Conservation (phyloP, 2,329 filamentous ascomycete species). For the Verticillium albo-atrum region DNA sequence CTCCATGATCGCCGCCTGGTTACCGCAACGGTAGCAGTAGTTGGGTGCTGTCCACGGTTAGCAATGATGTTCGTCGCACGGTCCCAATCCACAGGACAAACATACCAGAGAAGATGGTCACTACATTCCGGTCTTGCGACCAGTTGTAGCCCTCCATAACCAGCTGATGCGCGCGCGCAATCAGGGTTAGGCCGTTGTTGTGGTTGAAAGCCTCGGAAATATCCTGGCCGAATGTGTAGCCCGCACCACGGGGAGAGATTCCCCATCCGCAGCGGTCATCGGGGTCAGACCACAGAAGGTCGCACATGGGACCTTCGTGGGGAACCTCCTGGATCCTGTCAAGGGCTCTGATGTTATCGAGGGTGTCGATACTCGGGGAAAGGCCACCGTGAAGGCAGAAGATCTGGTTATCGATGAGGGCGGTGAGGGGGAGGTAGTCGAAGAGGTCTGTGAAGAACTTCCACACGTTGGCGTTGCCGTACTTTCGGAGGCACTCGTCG, state of each 20-base stretch:
- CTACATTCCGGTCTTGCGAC: constrained; percentile 97
- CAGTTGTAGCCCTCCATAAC: constrained; percentile 99
- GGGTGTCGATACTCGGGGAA: constrained; percentile 90
- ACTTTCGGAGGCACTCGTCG: constrained; percentile 97
- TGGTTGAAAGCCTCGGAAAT: constrained; percentile 99
- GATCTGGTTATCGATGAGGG: constrained; percentile 98
- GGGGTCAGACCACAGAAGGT: constrained; percentile 95
- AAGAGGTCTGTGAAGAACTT: constrained; percentile 99
- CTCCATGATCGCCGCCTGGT: constrained; percentile 99
- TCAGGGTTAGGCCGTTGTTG: constrained; percentile 94
- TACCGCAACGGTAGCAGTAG: constrained; percentile 98
- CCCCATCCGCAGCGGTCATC: constrained; percentile 97
- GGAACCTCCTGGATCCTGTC: constrained; percentile 98
- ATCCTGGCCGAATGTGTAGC: constrained; percentile 94
- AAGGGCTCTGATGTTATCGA: constrained; percentile 91
- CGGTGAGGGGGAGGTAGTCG: constrained; percentile 95
- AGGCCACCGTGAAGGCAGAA: constrained; percentile 97
- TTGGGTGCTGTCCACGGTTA: constrained; percentile 58
- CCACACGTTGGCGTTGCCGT: constrained; percentile 98
- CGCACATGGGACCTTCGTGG: constrained; percentile 97
- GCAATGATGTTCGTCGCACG: not conserved
- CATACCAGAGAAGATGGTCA: constrained; percentile 95
- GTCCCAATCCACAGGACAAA: not conserved
- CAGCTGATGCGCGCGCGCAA: constrained; percentile 93
- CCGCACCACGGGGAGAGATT: constrained; percentile 89